phyloP scores from a whole-genome alignment of 106 monocot genomes.

The Dioscorea alata region DNA sequence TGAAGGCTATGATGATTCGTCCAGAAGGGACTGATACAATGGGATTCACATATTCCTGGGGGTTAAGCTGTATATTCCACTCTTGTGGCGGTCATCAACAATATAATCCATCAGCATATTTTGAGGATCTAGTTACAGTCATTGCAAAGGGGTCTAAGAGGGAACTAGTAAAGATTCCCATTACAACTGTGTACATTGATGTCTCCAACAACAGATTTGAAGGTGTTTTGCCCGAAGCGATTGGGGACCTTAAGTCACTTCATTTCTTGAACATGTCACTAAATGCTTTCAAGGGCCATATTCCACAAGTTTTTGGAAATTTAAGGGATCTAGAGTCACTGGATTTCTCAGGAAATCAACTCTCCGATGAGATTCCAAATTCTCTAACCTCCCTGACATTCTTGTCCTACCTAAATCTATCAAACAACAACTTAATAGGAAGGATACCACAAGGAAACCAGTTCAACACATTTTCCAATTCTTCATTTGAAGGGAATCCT shows the following conservation, averaged over 20 bases:
- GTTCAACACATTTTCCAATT: conserved; percentile 31
- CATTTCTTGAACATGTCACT: neutral
- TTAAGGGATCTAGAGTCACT: neutral
- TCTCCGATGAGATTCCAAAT: neutral
- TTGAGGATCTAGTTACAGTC: neutral
- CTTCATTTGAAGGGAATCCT: conserved; percentile 40
- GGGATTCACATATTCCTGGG: neutral
- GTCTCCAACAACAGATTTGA: conserved; percentile 1
- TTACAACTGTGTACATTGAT: neutral
- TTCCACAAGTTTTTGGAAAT: neutral
- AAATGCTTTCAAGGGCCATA: neutral
- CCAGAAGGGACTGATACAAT: neutral
- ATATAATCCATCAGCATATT: neutral
- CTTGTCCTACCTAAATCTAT: conserved; percentile 28
- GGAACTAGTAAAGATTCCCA: conserved; percentile 2
- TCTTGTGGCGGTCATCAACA: too few relatives aligned
- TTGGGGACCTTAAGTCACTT: neutral
- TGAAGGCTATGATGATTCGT: neutral
- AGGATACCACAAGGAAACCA: conserved; percentile 35
- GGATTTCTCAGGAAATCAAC: conserved; percentile 1
- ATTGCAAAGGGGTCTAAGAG: neutral
- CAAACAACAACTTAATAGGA: conserved; percentile 46
- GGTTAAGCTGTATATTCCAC: too few relatives aligned
- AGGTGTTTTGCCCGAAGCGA: neutral
- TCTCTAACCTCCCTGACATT: neutral